These are phyloP conservation scores for Pythium insidiosum DNA, from an alignment of 352 stramenopile species.

Conservation along the genomic window DNA sequence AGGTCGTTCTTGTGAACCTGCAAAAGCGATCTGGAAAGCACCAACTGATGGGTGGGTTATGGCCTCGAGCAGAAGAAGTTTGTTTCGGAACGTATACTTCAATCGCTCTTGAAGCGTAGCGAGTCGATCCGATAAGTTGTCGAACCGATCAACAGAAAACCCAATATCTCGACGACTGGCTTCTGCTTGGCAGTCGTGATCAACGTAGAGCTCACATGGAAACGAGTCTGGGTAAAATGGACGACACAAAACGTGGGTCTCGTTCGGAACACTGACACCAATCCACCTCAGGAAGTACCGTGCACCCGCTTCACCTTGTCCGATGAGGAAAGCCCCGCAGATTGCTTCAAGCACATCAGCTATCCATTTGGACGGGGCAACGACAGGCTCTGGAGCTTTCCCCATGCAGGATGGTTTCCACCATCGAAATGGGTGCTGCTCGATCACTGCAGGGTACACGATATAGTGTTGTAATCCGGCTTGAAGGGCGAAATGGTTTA, in stretches of 20 bases:
- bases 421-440: constrained; percentile 75
- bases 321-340: constrained; percentile 70
- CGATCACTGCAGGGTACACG: constrained; percentile 63
- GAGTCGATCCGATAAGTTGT: constrained; percentile 44
- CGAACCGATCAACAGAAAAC: constrained; percentile 46
- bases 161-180: constrained; percentile 27
- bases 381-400: constrained; percentile 57
- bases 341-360: constrained; percentile 80
- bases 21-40: constrained; percentile 37
- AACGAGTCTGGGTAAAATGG: constrained; percentile 66
- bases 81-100: constrained; percentile 80
- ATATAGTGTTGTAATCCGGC: constrained; percentile 70
- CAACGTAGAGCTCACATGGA: constrained; percentile 48
- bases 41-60: constrained; percentile 73
- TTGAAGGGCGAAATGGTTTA: constrained; percentile 63
- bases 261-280: constrained; percentile 47
- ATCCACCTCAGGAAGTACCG: constrained; percentile 76
- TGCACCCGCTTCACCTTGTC: constrained; percentile 56
- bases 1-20: constrained; percentile 27
- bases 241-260: constrained; percentile 28
- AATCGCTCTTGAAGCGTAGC: constrained; percentile 61
- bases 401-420: constrained; percentile 88
- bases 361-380: constrained; percentile 79
- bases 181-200: constrained; percentile 6
- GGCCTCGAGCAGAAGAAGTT: constrained; percentile 64